Percentiles rank a stretch among this genome's conserved stretches.
phyloP scores from a whole-genome alignment of 2,329 filamentous ascomycete species.

The Metarhizium sp. region DNA sequence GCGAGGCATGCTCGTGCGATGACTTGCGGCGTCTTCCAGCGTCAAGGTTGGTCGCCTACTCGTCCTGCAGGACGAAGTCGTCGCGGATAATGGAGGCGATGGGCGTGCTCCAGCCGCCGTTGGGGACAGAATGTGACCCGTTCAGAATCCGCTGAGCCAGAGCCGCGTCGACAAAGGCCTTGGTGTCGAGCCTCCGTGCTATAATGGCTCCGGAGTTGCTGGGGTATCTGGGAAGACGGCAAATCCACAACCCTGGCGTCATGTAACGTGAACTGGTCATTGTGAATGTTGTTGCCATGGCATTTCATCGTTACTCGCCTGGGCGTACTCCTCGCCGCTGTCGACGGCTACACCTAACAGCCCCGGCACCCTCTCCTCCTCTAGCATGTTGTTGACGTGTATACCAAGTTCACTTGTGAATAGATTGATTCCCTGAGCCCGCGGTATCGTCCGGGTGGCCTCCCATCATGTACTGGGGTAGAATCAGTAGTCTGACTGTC shows the following conservation, averaged over 20 bases:
- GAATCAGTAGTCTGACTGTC: too few species aligned
- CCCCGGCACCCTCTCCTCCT: neutral
- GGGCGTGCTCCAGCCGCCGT: slow-evolving; percentile 35
- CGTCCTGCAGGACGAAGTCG: slow-evolving; percentile 41
- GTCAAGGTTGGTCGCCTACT: slow-evolving; percentile 33
- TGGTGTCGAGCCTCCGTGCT: slow-evolving; percentile 45
- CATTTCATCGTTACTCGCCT: slow-evolving; percentile 10
- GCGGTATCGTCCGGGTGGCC: neutral
- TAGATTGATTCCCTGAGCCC: neutral
- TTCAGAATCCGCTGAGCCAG: slow-evolving; percentile 34
- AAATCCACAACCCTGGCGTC: slow-evolving; percentile 17
- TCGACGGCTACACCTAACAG: slow-evolving; percentile 16
- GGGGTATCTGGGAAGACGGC: slow-evolving; percentile 26
- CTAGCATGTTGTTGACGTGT: neutral
- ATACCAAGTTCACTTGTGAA: neutral
- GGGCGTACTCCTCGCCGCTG: slow-evolving; percentile 12
- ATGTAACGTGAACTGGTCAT: neutral
- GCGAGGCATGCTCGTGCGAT: slow-evolving; percentile 39
- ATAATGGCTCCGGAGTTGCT: slow-evolving; percentile 34
- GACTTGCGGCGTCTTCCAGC: slow-evolving; percentile 43
- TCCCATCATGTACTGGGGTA: too few species aligned
- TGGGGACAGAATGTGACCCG: neutral
- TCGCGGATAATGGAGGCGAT: slow-evolving; percentile 37
- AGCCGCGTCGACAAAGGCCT: slow-evolving; percentile 40
- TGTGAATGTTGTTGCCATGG: neutral